These are phyloP conservation scores for Suillus spraguei DNA, from an alignment of 768 basidiomycete genomes.

Conservation along the genomic window DNA sequence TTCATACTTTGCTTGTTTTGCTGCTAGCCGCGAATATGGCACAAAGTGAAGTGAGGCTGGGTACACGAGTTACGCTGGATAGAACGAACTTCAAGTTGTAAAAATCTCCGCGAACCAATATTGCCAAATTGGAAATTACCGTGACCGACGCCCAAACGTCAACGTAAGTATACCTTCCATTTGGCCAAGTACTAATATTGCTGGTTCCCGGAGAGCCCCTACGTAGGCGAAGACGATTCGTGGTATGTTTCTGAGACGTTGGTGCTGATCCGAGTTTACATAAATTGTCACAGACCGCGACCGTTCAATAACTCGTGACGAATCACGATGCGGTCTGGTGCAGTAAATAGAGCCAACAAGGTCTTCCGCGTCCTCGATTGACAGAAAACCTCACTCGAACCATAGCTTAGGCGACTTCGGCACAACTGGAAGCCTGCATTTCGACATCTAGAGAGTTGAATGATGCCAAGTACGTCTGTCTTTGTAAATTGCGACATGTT, in stretches of 20 bases:
- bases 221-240: not conserved
- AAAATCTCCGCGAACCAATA: not conserved
- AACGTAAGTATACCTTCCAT: not conserved
- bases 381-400: constrained; percentile 9
- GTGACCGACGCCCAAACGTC: not conserved
- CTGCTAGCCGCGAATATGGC: not conserved
- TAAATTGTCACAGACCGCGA: not conserved
- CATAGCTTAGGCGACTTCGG: constrained; percentile 23
- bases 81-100: not conserved
- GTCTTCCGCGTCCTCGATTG: constrained; percentile 21
- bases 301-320: not conserved
- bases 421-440: constrained; percentile 23
- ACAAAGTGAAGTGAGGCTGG: not conserved
- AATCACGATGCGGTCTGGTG: constrained; percentile 21
- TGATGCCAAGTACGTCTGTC: constrained; percentile 22
- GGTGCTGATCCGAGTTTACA: not conserved
- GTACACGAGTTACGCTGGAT: not conserved
- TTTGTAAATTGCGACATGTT: not conserved
- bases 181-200: not conserved
- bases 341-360: constrained; percentile 36
- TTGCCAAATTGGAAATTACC: constrained; percentile 6
- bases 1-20: constrained; percentile 57
- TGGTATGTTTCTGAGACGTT: not conserved
- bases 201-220: not conserved
- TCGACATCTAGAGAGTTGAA: constrained; percentile 10